Evolutionary conservation across 805 yeast genomes (phyloP), one percentile per base, ranked within the genome.

Genomic region (Candida ipomoeae): DNA sequence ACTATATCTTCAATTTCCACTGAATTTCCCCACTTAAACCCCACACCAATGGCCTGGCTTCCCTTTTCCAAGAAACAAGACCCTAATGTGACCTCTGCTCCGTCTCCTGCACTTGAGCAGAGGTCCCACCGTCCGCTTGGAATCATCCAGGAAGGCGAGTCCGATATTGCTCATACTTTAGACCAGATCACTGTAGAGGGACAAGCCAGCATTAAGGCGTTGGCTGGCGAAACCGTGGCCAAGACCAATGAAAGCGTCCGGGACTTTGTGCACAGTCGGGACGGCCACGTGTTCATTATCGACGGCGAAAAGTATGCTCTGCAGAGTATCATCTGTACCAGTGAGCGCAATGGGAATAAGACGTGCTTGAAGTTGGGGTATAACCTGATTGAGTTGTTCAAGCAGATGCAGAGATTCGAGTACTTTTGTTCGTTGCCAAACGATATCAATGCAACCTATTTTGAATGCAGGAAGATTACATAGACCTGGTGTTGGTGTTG

Each of bases 371-470:
- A 74, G 52, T 62, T 78, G 44, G 66, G 63, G 33, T 62, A 65
- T 36, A 69, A 71, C 45, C 73, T 74, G 21, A 63, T 77, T 29
- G 66, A 71, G 37, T 62, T 78, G 48, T 78, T 78, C 66, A 75
- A 69, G 51, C 70, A 69, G 21, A 77, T 78, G 81, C 82, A 78
- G 51, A 67, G 65, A 20, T 64, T 73, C 60, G 78, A 75, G 39
- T 78, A 74, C 59, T 77, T 76, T 55, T 78, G 82, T 55, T 74
- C 80, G 1, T 67, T 77, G 37, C 79, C 81, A 5, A 71, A 74
- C 40, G 77, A 77, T 36, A 65, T 77, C 23, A 70, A 69, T 49
- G 78, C 79, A 34, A 77, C 81, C 1, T 77, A 78, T 54, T 77
- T 78, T 56, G 82, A 78, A 56, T 78, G 82, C 64, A 65, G 81